A percentile compares a stretch with the other conserved stretches of the same genome.
Evolutionary conservation across 805 yeast genomes (phyloP).

Genomic region (Saturnispora saitoi): DNA sequence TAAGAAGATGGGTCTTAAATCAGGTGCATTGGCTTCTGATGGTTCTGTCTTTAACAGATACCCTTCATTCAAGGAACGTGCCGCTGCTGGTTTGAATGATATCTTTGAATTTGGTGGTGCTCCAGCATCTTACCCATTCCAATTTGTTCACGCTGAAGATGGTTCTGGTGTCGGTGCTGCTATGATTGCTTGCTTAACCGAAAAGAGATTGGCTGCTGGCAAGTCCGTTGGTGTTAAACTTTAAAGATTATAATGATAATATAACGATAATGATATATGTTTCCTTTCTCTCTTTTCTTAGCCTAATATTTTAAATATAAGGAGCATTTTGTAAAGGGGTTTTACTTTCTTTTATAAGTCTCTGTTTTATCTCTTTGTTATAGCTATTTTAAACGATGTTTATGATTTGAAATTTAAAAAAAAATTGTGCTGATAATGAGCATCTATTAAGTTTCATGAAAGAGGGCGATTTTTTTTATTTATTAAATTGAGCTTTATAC

Average conservation of each 20-base stretch:
- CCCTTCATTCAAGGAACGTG: conserved; percentile 85
- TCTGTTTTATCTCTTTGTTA: not conserved
- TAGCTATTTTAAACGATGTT: not conserved
- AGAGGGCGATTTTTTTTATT: not conserved
- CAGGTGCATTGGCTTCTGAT: conserved; percentile 91
- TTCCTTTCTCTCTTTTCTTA: conserved; percentile 1
- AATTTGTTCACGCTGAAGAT: conserved; percentile 49
- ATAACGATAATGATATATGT: not conserved
- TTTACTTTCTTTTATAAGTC: not conserved
- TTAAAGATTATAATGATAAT: not conserved
- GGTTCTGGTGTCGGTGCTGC: conserved; percentile 99
- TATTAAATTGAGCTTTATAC: not conserved
- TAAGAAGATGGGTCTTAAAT: conserved; percentile 67
- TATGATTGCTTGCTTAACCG: conserved; percentile 89
- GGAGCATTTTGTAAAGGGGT: not conserved
- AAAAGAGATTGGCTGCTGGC: conserved; percentile 63
- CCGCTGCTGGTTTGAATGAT: conserved; percentile 80
- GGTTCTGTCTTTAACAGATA: conserved; percentile 93
- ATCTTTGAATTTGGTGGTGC: conserved; percentile 65
- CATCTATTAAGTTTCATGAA: not conserved
- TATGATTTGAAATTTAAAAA: not conserved
- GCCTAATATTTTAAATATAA: not conserved
- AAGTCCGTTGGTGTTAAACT: conserved; percentile 31
- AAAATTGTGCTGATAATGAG: not conserved
- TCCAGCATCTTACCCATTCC: conserved; percentile 21